These are phyloP conservation scores for Aspergillus incahuasiensis DNA, from an alignment of 495 filamentous ascomycete species.

Conservation along the genomic window DNA sequence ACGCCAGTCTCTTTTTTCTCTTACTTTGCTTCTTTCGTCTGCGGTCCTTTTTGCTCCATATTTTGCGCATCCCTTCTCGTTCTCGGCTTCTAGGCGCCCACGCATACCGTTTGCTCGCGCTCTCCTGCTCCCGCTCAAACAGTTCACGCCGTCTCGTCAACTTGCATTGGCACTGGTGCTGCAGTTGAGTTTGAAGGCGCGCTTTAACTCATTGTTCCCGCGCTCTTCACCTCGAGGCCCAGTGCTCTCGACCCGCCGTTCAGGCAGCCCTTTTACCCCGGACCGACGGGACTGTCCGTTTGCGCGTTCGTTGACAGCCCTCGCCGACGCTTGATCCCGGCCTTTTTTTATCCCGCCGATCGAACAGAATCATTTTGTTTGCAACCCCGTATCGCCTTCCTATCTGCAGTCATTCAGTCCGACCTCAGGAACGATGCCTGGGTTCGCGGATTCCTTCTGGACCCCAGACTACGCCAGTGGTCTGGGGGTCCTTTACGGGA, in stretches of 20 bases:
- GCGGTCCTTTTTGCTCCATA: neutral
- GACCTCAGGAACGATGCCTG: constrained; percentile 54
- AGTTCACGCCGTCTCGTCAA: constrained; percentile 1
- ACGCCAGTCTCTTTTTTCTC: constrained; percentile 3
- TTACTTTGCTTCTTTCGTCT: neutral
- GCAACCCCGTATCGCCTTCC: neutral
- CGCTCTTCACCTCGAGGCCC: neutral
- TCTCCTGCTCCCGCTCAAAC: neutral
- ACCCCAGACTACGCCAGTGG: constrained; percentile 90
- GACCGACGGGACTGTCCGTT: neutral
- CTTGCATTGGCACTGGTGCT: constrained; percentile 1
- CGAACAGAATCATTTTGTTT: neutral
- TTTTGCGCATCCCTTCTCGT: neutral
- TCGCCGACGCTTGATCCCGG: neutral
- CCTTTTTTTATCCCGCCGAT: neutral
- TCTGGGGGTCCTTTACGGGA: constrained; percentile 91
- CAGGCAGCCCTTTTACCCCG: constrained; percentile 1
- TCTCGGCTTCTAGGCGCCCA: constrained; percentile 22
- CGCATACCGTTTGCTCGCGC: constrained; percentile 9
- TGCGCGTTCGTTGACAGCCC: constrained; percentile 1
- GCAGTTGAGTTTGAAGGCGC: constrained; percentile 12
- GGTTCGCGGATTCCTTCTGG: constrained; percentile 95
- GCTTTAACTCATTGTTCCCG: neutral
- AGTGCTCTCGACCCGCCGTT: neutral
- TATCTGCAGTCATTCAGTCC: neutral